Evolutionary conservation across 805 yeast species (phyloP).

Genomic region (Hanseniaspora opuntiae): DNA sequence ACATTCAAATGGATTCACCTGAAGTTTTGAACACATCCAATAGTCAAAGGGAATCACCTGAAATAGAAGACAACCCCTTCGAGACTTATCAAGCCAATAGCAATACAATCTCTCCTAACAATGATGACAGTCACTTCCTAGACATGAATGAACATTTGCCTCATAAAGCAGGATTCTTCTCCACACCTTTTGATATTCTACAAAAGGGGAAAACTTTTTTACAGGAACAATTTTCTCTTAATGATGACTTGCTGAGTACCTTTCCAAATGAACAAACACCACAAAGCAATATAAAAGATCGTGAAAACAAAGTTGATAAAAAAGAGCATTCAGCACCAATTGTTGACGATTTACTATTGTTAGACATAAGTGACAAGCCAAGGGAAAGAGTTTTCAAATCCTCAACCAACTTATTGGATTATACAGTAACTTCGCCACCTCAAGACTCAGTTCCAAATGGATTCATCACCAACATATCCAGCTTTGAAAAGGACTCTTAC

Average conservation of each 20-base stretch:
- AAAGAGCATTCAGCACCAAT: neutral
- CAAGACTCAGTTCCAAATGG: neutral
- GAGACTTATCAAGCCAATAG: neutral
- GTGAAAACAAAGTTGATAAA: neutral
- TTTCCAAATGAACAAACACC: neutral
- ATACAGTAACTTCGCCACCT: neutral
- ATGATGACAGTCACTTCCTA: neutral
- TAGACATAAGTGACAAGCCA: neutral
- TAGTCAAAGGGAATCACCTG: neutral
- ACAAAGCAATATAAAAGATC: neutral
- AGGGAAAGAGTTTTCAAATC: neutral
- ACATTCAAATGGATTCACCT: neutral
- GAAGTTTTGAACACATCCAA: neutral
- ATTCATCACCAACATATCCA: constrained; percentile 15
- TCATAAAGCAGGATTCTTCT: neutral
- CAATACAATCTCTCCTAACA: neutral
- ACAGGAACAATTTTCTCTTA: neutral
- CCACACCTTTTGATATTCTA: neutral
- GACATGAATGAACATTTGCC: neutral
- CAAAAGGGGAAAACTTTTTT: constrained; percentile 2
- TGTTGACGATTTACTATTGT: neutral
- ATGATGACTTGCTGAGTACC: neutral
- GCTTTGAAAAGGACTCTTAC: constrained; percentile 27
- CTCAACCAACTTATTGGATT: neutral
- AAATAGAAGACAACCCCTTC: neutral